Base-by-base conservation (phyloP, 2,329 filamentous ascomycete species). In the Colletotrichum cordylinicola region DNA sequence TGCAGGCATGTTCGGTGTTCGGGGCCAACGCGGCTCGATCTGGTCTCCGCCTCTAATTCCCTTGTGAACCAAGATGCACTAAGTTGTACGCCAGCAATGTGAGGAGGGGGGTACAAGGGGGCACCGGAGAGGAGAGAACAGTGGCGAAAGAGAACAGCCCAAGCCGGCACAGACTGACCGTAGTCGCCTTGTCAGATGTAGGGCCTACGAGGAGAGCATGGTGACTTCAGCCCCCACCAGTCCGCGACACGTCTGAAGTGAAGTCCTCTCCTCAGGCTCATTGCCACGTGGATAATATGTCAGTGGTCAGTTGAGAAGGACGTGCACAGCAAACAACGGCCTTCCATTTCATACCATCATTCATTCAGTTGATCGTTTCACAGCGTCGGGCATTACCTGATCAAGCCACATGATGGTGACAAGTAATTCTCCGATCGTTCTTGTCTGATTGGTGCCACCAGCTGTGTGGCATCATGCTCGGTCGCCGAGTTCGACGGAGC, bases 401-500 rank as follows among this genome's bases (percentile, higher is more conserved):
- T 67, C 65, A 67, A 67, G 65, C 29, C 43, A 31, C 65, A 56
- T 27, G 21, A 75, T 61, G 61, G 67, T 61, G n/a, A 31, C 52
- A 10, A 15, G 65, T 2, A 48, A 65, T 24, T 71, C 67, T 29
- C 61, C 72, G 52, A 61, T 62, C 61, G 72, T 82, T 52, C 79
- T 82, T 18, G 76, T 84, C 29, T 82, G 82, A 7, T 82, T 82
- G 9, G n/a, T 35, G 80, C 83, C 73, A 83, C 83, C 70, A 82
- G 82, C 76, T 84, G 81, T 77, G 83, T 85, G 55, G 83, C 78
- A 27, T 78, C 78, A 3, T 79, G 78, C 35, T 80, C 82, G 15
- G 80, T 13, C n/a, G 29, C 58, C 29, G 58, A 21, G 18, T 21
- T 21, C 16, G 33, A n/a, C 31, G 18, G 33, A 31, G 31, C n/a